Evolutionary conservation across 306 rosid genomes (phyloP).

Genomic region (Senna tora): DNA sequence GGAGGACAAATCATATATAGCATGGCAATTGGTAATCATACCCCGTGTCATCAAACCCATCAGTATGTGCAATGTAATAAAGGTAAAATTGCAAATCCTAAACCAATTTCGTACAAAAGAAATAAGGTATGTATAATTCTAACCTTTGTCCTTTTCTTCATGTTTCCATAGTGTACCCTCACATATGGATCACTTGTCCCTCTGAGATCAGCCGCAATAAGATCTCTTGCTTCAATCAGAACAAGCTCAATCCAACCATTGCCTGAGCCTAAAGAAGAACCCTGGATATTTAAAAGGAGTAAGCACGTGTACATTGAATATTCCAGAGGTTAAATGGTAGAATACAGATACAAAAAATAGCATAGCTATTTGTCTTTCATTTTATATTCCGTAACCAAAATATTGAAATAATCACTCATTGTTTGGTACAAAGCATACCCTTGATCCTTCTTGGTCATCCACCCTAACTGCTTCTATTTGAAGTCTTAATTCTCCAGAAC

Average conservation of each 20-base stretch:
- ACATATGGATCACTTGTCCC: conserved; percentile 99
- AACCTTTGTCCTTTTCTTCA: conserved; percentile 94
- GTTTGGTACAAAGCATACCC: conserved; percentile 55
- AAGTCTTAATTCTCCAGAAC: conserved; percentile 91
- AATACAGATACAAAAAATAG: conserved; percentile 14
- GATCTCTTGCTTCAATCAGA: conserved; percentile 87
- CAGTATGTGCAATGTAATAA: background rate
- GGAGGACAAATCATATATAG: conserved; percentile 1
- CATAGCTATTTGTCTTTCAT: background rate
- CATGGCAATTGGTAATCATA: background rate
- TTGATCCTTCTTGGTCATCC: conserved; percentile 76
- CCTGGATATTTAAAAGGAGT: conserved; percentile 51
- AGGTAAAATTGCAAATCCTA: conserved; percentile 25
- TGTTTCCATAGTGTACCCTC: conserved; percentile 81
- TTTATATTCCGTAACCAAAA: conserved; percentile 22
- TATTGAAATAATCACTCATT: conserved; percentile 26
- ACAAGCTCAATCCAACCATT: conserved; percentile 90
- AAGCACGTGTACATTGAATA: conserved; percentile 30
- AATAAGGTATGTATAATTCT: conserved; percentile 32
- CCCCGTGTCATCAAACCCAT: background rate
- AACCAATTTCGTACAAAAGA: conserved; percentile 22
- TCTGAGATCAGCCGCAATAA: conserved; percentile 92
- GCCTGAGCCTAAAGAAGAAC: conserved; percentile 45
- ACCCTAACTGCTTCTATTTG: conserved; percentile 71
- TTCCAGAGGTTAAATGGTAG: conserved; percentile 10